phyloP scores from a whole-genome alignment of 2,329 filamentous ascomycete species.

The Colletotrichum graminicola region DNA sequence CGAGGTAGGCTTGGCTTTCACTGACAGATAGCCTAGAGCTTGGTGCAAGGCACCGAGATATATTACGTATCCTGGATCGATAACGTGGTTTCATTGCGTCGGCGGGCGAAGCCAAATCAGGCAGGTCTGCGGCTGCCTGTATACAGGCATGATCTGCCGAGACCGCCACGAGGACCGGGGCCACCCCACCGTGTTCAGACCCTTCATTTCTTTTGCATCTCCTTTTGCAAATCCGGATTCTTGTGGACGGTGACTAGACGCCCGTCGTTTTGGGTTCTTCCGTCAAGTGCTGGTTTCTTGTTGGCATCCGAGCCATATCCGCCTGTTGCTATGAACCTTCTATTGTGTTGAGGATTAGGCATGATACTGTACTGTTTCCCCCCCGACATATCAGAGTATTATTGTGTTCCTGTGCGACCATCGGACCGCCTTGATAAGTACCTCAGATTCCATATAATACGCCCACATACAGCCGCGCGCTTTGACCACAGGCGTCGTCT shows the following conservation, averaged over 20 bases:
- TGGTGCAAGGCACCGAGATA: conserved; percentile 12
- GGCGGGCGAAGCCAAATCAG: conserved; percentile 30
- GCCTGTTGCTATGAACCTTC: background rate
- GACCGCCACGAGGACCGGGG: conserved; percentile 15
- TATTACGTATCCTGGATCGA: conserved; percentile 11
- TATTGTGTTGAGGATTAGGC: too few species aligned
- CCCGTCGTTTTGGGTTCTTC: background rate
- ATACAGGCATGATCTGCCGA: conserved; percentile 34
- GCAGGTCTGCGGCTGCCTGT: conserved; percentile 36
- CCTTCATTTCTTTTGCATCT: background rate
- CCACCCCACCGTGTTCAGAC: background rate
- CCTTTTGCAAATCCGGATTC: background rate
- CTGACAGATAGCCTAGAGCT: background rate
- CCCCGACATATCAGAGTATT: too few species aligned
- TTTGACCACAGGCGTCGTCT: background rate
- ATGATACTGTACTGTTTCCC: too few species aligned
- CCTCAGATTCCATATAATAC: too few species aligned
- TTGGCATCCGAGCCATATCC: background rate
- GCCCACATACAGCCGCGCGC: background rate
- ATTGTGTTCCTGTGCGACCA: too few species aligned
- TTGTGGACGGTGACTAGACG: background rate
- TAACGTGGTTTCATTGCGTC: conserved; percentile 30
- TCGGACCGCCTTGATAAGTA: too few species aligned
- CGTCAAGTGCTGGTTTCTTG: background rate
- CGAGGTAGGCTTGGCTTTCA: background rate